Conservation (phyloP, 352 stramenopile species). For the Thalassiosira hispida region DNA sequence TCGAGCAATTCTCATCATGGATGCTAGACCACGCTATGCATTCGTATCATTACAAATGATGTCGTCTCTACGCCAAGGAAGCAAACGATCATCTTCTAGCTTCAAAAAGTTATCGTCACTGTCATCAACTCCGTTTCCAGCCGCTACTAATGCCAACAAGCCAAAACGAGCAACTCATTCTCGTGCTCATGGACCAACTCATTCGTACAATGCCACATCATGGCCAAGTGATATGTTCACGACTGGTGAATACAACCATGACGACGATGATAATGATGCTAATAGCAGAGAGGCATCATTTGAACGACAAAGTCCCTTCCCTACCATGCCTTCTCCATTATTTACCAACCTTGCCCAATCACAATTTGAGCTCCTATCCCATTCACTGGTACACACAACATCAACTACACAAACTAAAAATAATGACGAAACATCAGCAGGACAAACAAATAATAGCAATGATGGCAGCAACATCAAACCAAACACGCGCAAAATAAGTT, state of each 20-base stretch:
- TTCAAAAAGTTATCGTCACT: conserved; percentile 33
- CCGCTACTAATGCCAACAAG: background rate
- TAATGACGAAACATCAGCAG: conserved; percentile 6
- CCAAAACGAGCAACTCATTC: background rate
- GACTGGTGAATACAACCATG: background rate
- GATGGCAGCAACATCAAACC: conserved; percentile 35
- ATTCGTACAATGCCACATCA: conserved; percentile 14
- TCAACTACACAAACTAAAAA: conserved; percentile 3
- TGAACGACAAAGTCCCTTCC: conserved; percentile 61
- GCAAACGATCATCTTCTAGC: background rate
- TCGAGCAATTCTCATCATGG: background rate
- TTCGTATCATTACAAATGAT: background rate
- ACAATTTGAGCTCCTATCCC: conserved; percentile 80
- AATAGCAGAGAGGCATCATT: background rate
- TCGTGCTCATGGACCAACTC: background rate
- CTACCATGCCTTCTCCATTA: conserved; percentile 69
- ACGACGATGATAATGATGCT: background rate
- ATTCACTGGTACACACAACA: conserved; percentile 60
- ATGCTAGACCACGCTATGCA: background rate
- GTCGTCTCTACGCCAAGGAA: conserved; percentile 4
- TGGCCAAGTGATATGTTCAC: conserved; percentile 30
- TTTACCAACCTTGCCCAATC: conserved; percentile 75
- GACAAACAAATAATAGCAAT: conserved; percentile 6
- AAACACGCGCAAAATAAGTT: conserved; percentile 65
- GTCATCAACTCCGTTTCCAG: conserved; percentile 29